Evolutionary conservation across 2,329 filamentous ascomycete genomes (phyloP).

Genomic region (Ceratocystis diversiconidia): DNA sequence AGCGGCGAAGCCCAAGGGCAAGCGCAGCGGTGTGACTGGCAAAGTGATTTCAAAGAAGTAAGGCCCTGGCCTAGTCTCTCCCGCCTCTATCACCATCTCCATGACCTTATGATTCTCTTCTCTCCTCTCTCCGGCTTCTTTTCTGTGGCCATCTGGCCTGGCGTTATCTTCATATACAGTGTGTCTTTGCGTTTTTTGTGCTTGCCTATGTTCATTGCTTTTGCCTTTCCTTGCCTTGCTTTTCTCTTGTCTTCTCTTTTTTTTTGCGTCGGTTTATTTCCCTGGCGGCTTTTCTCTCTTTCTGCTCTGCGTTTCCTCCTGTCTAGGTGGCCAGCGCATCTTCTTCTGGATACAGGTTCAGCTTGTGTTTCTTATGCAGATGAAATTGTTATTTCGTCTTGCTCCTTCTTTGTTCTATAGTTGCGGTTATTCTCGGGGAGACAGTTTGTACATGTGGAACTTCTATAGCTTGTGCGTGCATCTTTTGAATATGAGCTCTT

Average conservation of each 20-base stretch:
- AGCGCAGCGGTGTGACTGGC: constrained; percentile 39
- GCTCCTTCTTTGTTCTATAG: background rate
- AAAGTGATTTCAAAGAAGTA: constrained; percentile 10
- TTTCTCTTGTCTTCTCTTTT: too few species aligned
- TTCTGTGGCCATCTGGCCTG: background rate
- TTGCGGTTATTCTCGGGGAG: background rate
- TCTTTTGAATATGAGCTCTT: too few species aligned
- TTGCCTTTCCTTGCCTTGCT: background rate
- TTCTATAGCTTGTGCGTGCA: background rate
- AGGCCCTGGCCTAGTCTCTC: too few species aligned
- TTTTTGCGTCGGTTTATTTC: background rate
- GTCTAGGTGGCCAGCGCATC: background rate
- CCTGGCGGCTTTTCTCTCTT: constrained; percentile 3
- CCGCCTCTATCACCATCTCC: too few species aligned
- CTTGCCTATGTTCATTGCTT: background rate
- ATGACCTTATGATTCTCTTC: constrained; percentile 1
- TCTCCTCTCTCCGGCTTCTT: background rate
- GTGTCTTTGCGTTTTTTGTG: background rate
- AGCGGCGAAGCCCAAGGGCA: constrained; percentile 21
- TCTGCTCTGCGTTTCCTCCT: too few species aligned
- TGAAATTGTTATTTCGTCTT: background rate
- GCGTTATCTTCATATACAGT: background rate
- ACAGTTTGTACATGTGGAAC: background rate
- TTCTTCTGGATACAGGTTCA: background rate
- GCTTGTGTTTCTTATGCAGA: background rate